Conservation (phyloP, 345 rosid species). For the Eutrema yunnanense region DNA sequence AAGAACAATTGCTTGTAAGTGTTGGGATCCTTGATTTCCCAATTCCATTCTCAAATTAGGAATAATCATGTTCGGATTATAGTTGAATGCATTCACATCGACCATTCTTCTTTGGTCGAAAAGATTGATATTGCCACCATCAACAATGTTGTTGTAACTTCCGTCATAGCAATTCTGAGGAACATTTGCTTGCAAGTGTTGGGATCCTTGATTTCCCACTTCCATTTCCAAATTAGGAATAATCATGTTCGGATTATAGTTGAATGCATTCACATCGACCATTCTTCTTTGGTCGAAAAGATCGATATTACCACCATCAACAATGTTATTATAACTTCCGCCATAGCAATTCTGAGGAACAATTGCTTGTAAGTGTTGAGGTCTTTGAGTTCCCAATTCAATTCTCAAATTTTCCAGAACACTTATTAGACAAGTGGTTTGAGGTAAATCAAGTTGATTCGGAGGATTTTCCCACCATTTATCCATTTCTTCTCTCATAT, state of each 20-base stretch:
- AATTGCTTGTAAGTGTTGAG: too few species aligned
- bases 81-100: neutral
- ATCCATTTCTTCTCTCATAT: neutral
- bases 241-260: too few species aligned
- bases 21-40: slow-evolving; percentile 5
- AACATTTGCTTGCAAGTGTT: neutral
- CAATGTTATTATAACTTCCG: too few species aligned
- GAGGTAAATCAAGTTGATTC: slow-evolving; percentile 24
- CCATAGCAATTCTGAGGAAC: too few species aligned
- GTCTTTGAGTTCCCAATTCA: too few species aligned
- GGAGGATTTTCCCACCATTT: slow-evolving; percentile 51
- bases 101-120: neutral
- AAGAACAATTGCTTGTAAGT: neutral
- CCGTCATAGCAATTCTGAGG: neutral
- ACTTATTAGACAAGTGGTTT: slow-evolving; percentile 30
- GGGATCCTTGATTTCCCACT: slow-evolving; percentile 17
- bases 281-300: neutral
- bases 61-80: neutral
- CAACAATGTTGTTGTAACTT: neutral
- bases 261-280: slow-evolving; percentile 38
- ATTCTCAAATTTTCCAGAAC: slow-evolving; percentile 26
- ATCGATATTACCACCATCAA: too few species aligned
- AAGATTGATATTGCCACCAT: neutral
- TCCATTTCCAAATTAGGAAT: slow-evolving; percentile 36
- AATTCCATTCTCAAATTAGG: slow-evolving; percentile 14